phyloP scores from a whole-genome alignment of 768 basidiomycete genomes.

The Tulasnella sp. region DNA sequence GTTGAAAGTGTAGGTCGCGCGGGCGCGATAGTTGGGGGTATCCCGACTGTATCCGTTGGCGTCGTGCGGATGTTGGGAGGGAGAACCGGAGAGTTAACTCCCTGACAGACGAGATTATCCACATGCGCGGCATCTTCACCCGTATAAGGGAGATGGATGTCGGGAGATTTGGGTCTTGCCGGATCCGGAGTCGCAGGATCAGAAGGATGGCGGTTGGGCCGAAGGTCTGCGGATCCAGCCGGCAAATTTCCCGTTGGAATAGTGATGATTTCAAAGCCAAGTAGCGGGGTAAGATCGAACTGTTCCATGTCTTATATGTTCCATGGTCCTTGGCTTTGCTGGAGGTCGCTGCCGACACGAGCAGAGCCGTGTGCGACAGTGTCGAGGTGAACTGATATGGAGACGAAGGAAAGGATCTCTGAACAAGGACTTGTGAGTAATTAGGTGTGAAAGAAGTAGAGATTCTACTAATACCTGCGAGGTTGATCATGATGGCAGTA shows the following conservation, averaged over 20 bases:
- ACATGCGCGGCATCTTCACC: no score
- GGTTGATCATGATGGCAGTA: no score
- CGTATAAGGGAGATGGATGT: no score
- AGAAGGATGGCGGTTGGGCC: not conserved
- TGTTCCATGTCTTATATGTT: not conserved
- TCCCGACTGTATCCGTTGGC: no score
- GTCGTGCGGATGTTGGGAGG: no score
- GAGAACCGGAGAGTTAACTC: no score
- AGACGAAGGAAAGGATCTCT: not conserved
- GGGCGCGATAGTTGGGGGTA: no score
- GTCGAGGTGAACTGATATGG: not conserved
- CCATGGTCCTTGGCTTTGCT: not conserved
- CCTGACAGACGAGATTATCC: no score
- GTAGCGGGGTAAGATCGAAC: not conserved
- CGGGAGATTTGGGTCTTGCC: not conserved
- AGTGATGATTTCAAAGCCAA: not conserved
- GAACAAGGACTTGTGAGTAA: not conserved
- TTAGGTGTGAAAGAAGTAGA: not conserved
- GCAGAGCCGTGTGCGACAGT: not conserved
- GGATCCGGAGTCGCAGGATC: not conserved
- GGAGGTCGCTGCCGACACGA: not conserved
- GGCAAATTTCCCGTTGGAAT: not conserved
- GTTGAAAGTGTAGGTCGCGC: no score
- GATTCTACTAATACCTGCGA: not conserved
- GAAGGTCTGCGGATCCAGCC: not conserved